These are phyloP conservation scores for Phytophthora citricola DNA, from an alignment of 352 stramenopile species.

Conservation along the genomic window DNA sequence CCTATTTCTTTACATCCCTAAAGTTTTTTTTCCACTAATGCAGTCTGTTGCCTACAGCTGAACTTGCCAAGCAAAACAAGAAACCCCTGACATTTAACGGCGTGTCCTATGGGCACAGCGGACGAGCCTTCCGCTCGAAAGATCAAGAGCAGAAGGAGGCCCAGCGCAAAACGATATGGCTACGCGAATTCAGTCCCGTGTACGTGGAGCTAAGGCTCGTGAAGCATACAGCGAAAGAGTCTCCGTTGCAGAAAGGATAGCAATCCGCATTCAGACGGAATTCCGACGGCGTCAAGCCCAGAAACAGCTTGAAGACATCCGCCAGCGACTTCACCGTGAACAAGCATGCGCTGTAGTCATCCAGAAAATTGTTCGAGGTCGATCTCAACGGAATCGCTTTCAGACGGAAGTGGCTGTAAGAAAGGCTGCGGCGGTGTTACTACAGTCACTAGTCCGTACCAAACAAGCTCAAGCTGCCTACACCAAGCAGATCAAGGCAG, in stretches of 20 bases:
- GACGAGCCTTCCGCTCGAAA: conserved; percentile 36
- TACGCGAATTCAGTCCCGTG: conserved; percentile 46
- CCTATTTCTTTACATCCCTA: conserved; percentile 1
- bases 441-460: conserved; percentile 50
- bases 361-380: conserved; percentile 48
- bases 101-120: conserved; percentile 27
- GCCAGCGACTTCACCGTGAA: conserved; percentile 31
- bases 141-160: conserved; percentile 34
- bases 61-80: conserved; percentile 45
- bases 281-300: conserved; percentile 45
- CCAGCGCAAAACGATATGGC: conserved; percentile 53
- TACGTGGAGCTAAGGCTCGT: conserved; percentile 50
- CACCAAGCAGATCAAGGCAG: conserved; percentile 32
- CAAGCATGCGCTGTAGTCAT: conserved; percentile 41
- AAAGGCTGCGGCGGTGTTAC: conserved; percentile 35
- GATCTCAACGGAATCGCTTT: conserved; percentile 44
- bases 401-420: conserved; percentile 26
- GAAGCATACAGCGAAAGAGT: conserved; percentile 34
- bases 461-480: conserved; percentile 38
- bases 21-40: conserved; percentile 6
- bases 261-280: conserved; percentile 41
- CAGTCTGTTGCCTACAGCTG: conserved; percentile 23
- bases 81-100: conserved; percentile 51
- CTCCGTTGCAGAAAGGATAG: conserved; percentile 37
- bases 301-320: conserved; percentile 32